Evolutionary conservation across 2,329 filamentous ascomycete genomes (phyloP).

Genomic region (Boeremia lycopersici): DNA sequence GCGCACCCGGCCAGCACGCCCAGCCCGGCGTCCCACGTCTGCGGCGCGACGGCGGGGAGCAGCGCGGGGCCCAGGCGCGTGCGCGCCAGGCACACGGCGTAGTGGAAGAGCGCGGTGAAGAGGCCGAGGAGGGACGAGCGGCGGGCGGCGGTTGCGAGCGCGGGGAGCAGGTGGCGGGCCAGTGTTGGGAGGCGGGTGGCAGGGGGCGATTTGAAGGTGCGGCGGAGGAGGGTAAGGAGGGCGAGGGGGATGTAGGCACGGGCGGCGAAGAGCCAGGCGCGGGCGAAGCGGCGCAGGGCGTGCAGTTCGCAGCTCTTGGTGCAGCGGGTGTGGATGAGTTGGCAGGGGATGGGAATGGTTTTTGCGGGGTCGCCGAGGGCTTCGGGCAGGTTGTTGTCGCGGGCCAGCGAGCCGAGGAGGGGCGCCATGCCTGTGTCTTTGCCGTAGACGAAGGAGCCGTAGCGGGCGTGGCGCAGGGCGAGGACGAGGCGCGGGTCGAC

Average conservation of each 20-base stretch:
- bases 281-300: slow-evolving; percentile 68
- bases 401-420: slow-evolving; percentile 73
- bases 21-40: slow-evolving; percentile 66
- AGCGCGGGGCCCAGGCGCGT: slow-evolving; percentile 74
- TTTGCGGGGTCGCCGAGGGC: slow-evolving; percentile 74
- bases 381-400: slow-evolving; percentile 71
- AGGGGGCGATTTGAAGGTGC: slow-evolving; percentile 19
- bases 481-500: slow-evolving; percentile 77
- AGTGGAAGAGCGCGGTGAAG: slow-evolving; percentile 83
- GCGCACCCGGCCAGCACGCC: slow-evolving; percentile 75
- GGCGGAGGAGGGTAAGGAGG: slow-evolving; percentile 47
- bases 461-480: slow-evolving; percentile 70
- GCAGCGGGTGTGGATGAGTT: slow-evolving; percentile 81
- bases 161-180: slow-evolving; percentile 50
- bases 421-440: slow-evolving; percentile 72
- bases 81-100: slow-evolving; percentile 78
- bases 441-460: slow-evolving; percentile 71
- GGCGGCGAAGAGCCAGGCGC: slow-evolving; percentile 76
- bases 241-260: slow-evolving; percentile 79
- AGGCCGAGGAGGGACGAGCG: slow-evolving; percentile 79
- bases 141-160: slow-evolving; percentile 65
- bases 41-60: slow-evolving; percentile 61
- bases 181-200: slow-evolving; percentile 22
- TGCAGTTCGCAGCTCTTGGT: slow-evolving; percentile 77
- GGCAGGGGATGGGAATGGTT: slow-evolving; percentile 77